A percentile compares a stretch with the other conserved stretches of the same genome.
Evolutionary conservation across 2,329 filamentous ascomycete genomes (phyloP).

Genomic region (Neonectria sp.): DNA sequence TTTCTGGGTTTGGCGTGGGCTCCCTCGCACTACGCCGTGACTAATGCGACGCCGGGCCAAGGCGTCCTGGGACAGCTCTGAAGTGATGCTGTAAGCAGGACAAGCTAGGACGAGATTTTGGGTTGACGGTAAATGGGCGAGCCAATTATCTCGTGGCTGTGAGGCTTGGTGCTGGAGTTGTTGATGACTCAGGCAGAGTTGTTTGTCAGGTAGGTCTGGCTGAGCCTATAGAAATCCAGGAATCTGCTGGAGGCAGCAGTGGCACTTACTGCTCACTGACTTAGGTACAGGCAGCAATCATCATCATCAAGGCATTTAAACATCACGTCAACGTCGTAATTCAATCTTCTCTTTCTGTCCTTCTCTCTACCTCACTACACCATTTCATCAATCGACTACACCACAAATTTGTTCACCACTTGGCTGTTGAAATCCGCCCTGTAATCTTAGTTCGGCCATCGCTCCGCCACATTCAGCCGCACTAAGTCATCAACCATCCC

Average conservation of each 20-base stretch:
- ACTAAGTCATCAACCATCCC: slow-evolving; percentile 1
- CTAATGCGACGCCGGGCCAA: too few relatives aligned
- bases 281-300: not conserved
- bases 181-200: slow-evolving; percentile 2
- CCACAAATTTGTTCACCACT: slow-evolving; percentile 5
- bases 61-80: too few relatives aligned
- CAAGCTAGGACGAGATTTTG: not conserved
- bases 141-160: not conserved
- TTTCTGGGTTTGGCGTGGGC: slow-evolving; percentile 27
- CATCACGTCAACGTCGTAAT: not conserved
- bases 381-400: slow-evolving; percentile 3
- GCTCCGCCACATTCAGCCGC: slow-evolving; percentile 30
- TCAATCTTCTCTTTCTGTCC: not conserved
- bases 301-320: slow-evolving; percentile 10
- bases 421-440: slow-evolving; percentile 11
- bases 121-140: not conserved
- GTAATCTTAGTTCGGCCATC: not conserved
- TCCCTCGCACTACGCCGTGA: slow-evolving; percentile 35
- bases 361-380: not conserved
- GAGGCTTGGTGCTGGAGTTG: not conserved
- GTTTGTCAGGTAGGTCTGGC: not conserved
- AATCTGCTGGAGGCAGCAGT: not conserved
- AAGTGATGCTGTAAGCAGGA: not conserved
- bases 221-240: not conserved
- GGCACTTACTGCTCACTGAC: not conserved